Conservation (phyloP, 306 rosid genomes). For the Malus domestica region ASM211411v1 NC_041791.1:11346001-11346500, state of each 20-base stretch:
- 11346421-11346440: slow-evolving; percentile 59
- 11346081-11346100: slow-evolving; percentile 29
- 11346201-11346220: slow-evolving; percentile 44
- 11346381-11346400: slow-evolving; percentile 22
- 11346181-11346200: slow-evolving; percentile 35
- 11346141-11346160: slow-evolving; percentile 9
- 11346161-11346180: slow-evolving; percentile 32
- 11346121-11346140: slow-evolving; percentile 23
- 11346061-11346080: slow-evolving; percentile 19
- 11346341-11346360: slow-evolving; percentile 11
- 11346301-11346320: slow-evolving; percentile 12
- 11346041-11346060: slow-evolving; percentile 25
- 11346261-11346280: slow-evolving; percentile 7
- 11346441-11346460: slow-evolving; percentile 49
- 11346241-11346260: slow-evolving; percentile 33
- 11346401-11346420: slow-evolving; percentile 31
- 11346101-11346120: slow-evolving; percentile 21
- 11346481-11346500: slow-evolving; percentile 50
- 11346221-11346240: slow-evolving; percentile 43
- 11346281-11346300: slow-evolving; percentile 2
- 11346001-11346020: slow-evolving; percentile 23
- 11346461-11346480: slow-evolving; percentile 56
- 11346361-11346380: slow-evolving; percentile 11
- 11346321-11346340: slow-evolving; percentile 5
- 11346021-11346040: slow-evolving; percentile 27